These are phyloP conservation scores for Aspergillus caelatus DNA, from an alignment of 2,329 filamentous ascomycete genomes.

Conservation along the genomic window DNA sequence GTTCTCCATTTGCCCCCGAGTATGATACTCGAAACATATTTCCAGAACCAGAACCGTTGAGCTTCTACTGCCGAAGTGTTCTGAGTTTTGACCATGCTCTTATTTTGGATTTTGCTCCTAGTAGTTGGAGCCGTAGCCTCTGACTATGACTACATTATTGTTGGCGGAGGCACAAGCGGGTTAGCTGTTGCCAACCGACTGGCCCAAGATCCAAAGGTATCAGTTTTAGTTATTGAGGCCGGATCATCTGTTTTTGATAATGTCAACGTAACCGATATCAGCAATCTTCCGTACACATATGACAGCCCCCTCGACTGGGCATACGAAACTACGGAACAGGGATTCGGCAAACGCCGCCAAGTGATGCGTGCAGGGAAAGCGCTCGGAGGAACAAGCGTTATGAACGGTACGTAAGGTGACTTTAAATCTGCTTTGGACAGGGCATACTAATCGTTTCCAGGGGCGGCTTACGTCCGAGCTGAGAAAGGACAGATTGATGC, in stretches of 20 bases:
- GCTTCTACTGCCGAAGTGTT: neutral
- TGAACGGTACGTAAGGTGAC: constrained; percentile 40
- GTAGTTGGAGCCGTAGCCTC: neutral
- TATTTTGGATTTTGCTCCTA: neutral
- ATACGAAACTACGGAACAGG: neutral
- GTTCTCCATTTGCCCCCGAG: fast-evolving
- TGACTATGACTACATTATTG: neutral
- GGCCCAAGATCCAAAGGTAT: neutral
- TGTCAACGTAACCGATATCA: neutral
- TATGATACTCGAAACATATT: neutral
- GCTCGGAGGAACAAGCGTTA: constrained; percentile 46
- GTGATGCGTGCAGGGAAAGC: constrained; percentile 46
- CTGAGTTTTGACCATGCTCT: neutral
- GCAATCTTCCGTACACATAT: neutral
- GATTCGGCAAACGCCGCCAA: neutral
- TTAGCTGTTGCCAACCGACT: neutral
- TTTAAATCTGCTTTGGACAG: neutral
- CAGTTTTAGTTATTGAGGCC: neutral
- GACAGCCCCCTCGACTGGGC: neutral
- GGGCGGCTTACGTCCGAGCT: constrained; percentile 42
- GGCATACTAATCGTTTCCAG: constrained; percentile 17
- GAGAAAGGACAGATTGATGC: constrained; percentile 40
- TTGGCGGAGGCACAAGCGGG: neutral
- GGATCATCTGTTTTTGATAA: neutral
- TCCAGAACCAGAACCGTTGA: neutral